Evolutionary conservation across 164 flowering plant species (phyloP).

Genomic region (Berberis vulgaris): DNA sequence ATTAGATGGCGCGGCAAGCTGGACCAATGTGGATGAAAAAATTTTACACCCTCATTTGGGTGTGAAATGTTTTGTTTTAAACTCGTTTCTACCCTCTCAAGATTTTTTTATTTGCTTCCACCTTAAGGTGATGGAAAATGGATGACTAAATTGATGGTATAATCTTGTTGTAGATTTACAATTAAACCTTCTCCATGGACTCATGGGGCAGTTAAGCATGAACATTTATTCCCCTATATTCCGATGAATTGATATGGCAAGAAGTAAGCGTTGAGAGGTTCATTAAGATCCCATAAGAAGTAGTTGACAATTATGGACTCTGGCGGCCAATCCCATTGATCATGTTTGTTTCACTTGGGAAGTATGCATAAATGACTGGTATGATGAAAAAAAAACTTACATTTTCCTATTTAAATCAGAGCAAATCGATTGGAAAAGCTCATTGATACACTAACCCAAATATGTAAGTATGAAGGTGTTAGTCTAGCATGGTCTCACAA

Average conservation of each 20-base stretch:
- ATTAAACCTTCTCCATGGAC: conserved; percentile 86
- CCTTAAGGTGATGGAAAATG: conserved; percentile 25
- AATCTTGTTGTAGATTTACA: conserved; percentile 76
- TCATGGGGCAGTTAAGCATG: conserved; percentile 48
- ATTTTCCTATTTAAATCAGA: conserved; percentile 29
- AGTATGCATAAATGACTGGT: too few relatives aligned
- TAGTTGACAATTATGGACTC: conserved; percentile 66
- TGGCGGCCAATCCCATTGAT: conserved; percentile 98
- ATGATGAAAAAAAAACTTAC: neutral
- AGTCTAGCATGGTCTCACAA: conserved; percentile 98
- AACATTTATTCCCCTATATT: conserved; percentile 74
- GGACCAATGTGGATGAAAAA: too few relatives aligned
- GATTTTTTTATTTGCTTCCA: neutral
- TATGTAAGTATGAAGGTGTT: conserved; percentile 91
- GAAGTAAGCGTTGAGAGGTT: conserved; percentile 59
- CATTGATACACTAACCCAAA: conserved; percentile 85
- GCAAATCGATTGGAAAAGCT: conserved; percentile 93
- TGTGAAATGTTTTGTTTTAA: too few relatives aligned
- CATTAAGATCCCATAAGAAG: conserved; percentile 82
- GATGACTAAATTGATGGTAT: conserved; percentile 52
- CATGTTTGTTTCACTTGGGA: conserved; percentile 34
- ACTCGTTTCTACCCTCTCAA: too few relatives aligned
- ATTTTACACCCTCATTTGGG: too few relatives aligned
- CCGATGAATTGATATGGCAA: conserved; percentile 77
- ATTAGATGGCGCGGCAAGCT: too few relatives aligned